Conservation (phyloP, 1,284 basidiomycete species). For the Rhodotorula sp. region DNA sequence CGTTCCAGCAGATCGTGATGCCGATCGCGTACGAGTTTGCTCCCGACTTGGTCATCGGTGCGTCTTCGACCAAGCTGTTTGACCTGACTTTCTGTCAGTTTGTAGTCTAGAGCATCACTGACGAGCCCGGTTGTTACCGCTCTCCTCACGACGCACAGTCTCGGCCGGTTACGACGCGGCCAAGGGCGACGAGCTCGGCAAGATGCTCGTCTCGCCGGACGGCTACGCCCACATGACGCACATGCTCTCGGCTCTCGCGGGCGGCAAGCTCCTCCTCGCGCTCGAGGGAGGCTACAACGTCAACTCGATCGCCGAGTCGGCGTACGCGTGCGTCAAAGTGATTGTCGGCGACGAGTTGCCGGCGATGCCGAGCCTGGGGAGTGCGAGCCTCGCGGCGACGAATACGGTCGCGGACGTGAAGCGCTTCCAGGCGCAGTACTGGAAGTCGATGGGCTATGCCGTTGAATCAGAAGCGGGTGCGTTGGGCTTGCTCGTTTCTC, state of each 20-base stretch:
- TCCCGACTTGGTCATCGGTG: constrained; percentile 94
- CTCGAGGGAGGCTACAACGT: constrained; percentile 98
- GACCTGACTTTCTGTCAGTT: not conserved
- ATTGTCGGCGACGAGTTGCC: constrained; percentile 83
- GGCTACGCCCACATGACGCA: constrained; percentile 99
- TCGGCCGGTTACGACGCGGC: constrained; percentile 99
- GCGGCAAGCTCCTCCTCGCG: constrained; percentile 85
- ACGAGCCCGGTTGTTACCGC: too few species aligned
- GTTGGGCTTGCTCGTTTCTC: not conserved
- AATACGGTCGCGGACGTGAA: constrained; percentile 86
- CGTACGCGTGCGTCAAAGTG: constrained; percentile 78
- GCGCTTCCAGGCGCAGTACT: constrained; percentile 80
- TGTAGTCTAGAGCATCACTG: too few species aligned
- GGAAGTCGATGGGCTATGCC: constrained; percentile 66
- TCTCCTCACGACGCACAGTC: constrained; percentile 57
- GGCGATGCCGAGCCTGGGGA: constrained; percentile 62
- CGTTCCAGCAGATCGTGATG: constrained; percentile 94
- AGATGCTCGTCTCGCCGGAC: constrained; percentile 84
- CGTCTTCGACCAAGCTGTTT: constrained; percentile 46
- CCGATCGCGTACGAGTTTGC: constrained; percentile 95
- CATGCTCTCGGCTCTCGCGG: constrained; percentile 85
- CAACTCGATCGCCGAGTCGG: constrained; percentile 80
- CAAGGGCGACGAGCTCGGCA: constrained; percentile 84
- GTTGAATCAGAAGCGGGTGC: constrained; percentile 20
- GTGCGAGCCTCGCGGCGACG: constrained; percentile 73